Conservation (phyloP, 2,329 filamentous ascomycete genomes). For the Aspergillus pseudotamarii region DNA sequence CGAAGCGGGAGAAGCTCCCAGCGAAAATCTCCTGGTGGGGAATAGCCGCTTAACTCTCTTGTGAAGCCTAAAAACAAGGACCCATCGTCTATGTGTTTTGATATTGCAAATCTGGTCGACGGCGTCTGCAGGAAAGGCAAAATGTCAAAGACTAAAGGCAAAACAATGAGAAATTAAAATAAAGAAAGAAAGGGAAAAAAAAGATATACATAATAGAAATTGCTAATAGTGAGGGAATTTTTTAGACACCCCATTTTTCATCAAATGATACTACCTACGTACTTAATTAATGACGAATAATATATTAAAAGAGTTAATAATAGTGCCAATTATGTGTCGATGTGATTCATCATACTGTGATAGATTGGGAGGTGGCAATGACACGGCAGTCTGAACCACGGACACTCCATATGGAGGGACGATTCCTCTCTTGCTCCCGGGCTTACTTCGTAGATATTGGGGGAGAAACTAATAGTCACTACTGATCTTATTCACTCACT, state of each 20-base stretch:
- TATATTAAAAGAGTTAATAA: not conserved
- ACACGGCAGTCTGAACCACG: slow-evolving; percentile 10
- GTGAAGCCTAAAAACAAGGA: slow-evolving; percentile 18
- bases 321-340: slow-evolving; percentile 1
- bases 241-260: not conserved
- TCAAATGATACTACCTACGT: not conserved
- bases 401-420: slow-evolving; percentile 6
- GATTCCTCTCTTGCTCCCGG: not conserved
- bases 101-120: not conserved
- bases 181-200: not conserved
- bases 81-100: slow-evolving; percentile 12
- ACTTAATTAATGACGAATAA: slow-evolving; percentile 1
- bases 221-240: not conserved
- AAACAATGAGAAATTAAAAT: too few relatives aligned
- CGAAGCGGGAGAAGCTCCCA: slow-evolving; percentile 42
- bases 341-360: slow-evolving; percentile 22
- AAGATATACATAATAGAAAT: not conserved
- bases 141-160: not conserved
- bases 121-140: not conserved
- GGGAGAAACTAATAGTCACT: not conserved
- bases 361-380: slow-evolving; percentile 21
- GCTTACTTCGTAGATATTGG: not conserved
- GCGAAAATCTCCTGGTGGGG: slow-evolving; percentile 38
- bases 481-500: not conserved
- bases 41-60: slow-evolving; percentile 23